Percentiles rank a stretch among this genome's conserved stretches.
Conservation (phyloP, 108 stramenopile genomes). For the Cyclotella distinguenda region DNA sequence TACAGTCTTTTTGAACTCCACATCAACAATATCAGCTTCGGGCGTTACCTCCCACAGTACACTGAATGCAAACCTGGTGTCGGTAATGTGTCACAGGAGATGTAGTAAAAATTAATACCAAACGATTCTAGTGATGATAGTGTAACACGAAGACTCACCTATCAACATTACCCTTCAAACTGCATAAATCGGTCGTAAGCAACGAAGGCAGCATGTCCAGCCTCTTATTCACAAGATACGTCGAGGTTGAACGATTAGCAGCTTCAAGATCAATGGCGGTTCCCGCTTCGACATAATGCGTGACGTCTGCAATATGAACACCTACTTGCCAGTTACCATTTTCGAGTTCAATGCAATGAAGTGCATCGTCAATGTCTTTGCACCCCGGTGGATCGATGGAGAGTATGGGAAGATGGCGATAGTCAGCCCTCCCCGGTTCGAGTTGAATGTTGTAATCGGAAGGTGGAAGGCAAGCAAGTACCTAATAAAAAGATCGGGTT, state of each 20-base stretch:
- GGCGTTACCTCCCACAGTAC: slow-evolving; percentile 91
- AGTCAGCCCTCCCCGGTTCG: slow-evolving; percentile 77
- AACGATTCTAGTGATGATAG: background rate
- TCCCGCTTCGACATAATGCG: slow-evolving; percentile 94
- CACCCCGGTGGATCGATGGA: slow-evolving; percentile 99
- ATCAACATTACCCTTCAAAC: slow-evolving; percentile 91
- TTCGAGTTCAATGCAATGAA: slow-evolving; percentile 87
- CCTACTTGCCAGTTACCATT: slow-evolving; percentile 96
- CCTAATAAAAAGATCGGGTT: slow-evolving; percentile 38
- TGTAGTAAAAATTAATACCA: no score
- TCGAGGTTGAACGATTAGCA: slow-evolving; percentile 93
- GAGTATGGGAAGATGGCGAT: slow-evolving; percentile 89
- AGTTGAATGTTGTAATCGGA: slow-evolving; percentile 90
- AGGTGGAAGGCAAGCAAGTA: slow-evolving; percentile 96
- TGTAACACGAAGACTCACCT: slow-evolving; percentile 40
- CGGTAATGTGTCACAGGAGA: background rate
- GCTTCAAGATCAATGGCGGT: slow-evolving; percentile 96
- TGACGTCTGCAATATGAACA: slow-evolving; percentile 99
- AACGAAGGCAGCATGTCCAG: slow-evolving; percentile 97
- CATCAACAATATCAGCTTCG: slow-evolving; percentile 82
- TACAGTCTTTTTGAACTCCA: slow-evolving; percentile 91
- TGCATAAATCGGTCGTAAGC: slow-evolving; percentile 95
- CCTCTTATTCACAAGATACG: slow-evolving; percentile 96
- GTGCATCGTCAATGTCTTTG: slow-evolving; percentile 99
- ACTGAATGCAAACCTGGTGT: slow-evolving; percentile 80